Evolutionary conservation across 192 early-diverging fungal genomes (phyloP), one percentile per base, ranked within the genome.

Genomic region (Coemansia aciculifera): DNA sequence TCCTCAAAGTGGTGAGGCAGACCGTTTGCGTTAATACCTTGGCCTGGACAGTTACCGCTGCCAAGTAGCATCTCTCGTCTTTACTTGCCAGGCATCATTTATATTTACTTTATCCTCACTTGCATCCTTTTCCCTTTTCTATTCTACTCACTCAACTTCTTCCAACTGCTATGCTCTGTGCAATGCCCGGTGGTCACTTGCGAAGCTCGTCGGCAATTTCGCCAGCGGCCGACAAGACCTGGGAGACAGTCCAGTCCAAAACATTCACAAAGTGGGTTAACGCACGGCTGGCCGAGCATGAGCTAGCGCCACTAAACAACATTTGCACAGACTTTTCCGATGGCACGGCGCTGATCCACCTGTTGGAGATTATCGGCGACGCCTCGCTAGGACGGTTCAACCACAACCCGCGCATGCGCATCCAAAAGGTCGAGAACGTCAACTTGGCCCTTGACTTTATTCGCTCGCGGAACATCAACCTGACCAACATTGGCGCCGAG

Each of bases 401-500:
- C 84, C 89, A 88, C 64, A 89, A 87, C 73, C 95, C 97, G 6
- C 88, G 88, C 69, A 88, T 98, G 84, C 89, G 95, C 37, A 93
- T 98, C 72, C 97, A 98, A 74, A 93, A 91, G 64, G 89, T 97
- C 46, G 97, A 98, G 71, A 98, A 98, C 80, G 87, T 92, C 38
- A 96, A 97, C 86, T 93, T 91, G 78, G 93, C 95, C 17, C 85
- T 98, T 39, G 93, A 94, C 64, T 98, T 95, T 76, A 95, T 98
- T 71, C 89, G 90, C 38, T 86, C 86, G 23, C 88, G 95, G 60
- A 91, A 90, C 48, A 91, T 98, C 48, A 78, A 85, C 29, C 81
- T 98, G 37, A 97, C 94, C 59, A 98, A 98, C 79, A 97, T 97
- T 86, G 97, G 97, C 34, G 91, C 94, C 61, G 96, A 98, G 75